phyloP scores from a whole-genome alignment of 2,329 filamentous ascomycete species.

The Claviceps sp. region DNA sequence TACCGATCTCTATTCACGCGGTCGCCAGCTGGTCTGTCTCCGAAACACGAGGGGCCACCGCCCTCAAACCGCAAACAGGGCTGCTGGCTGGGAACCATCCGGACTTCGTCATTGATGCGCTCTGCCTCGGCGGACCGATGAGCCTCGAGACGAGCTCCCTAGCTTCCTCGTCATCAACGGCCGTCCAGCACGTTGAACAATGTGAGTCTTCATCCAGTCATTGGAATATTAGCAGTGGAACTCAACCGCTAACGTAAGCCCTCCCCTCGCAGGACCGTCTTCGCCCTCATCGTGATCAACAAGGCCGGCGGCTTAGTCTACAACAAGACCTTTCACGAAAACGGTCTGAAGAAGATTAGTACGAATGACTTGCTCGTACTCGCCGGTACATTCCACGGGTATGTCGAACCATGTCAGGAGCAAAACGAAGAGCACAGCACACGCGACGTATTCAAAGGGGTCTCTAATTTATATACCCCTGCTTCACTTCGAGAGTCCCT shows the following conservation, averaged over 20 bases:
- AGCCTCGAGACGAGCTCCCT: conserved; percentile 6
- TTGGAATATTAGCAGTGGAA: no score
- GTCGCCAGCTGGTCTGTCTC: no score
- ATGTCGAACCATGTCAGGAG: conserved; percentile 12
- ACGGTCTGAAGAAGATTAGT: conserved; percentile 71
- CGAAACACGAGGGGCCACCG: not conserved
- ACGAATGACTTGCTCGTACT: conserved; percentile 96
- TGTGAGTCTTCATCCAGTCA: not conserved
- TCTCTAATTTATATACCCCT: no score
- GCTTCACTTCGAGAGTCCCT: not conserved
- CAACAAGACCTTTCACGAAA: conserved; percentile 84
- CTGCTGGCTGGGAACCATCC: no score
- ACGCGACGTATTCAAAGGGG: no score
- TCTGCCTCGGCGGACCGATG: conserved; percentile 6
- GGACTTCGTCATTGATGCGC: not conserved
- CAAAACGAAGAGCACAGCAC: conserved; percentile 1
- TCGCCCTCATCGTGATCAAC: conserved; percentile 94
- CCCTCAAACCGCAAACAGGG: no score
- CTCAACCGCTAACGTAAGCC: not conserved
- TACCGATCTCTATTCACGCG: not conserved
- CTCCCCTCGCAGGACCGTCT: conserved; percentile 61
- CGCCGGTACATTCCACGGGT: conserved; percentile 95
- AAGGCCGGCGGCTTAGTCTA: conserved; percentile 96
- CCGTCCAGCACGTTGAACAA: not conserved
- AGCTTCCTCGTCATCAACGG: not conserved